Base-by-base conservation (phyloP, 345 rosid species). In the Rhodamnia argentea region DNA sequence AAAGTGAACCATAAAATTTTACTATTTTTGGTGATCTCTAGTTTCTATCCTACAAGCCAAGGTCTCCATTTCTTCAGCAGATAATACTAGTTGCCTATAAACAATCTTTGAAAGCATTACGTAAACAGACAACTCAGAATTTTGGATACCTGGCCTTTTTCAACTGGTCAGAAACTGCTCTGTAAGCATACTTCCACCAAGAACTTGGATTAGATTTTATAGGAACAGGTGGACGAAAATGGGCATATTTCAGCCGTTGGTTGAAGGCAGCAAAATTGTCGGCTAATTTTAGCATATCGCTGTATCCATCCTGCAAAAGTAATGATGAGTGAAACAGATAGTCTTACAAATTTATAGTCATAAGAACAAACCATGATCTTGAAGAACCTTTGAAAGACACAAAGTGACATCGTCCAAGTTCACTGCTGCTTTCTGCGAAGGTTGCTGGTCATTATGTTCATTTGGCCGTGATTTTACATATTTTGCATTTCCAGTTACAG, bases 121-220 rank as follows among this genome's bases (percentile, higher is more conserved):
- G 42, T 20, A 70, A 70, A 54, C 84, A 52, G 44, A 52, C 22
- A 52, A 52, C 9, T 47, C 42, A 82, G 37, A 82, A 82, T 82
- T 50, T 82, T 82, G 51, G 47, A 83, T 92, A 97, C 99, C 99
- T 93, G 83, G 94, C 96, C 88, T 90, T 94, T 92, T 96, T 94
- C 86, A 93, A 91, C 94, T 94, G 98, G 85, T 94, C 96, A 84
- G 96, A 96, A 92, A 95, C 93, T 89, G 90, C 96, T 92, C 88
- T 94, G 86, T 84, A 94, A 52, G 98, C 99, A 90, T 96, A 97
- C 89, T 91, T 96, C 99, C 99, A 97, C 99, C 99, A 97, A 76
- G 95, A 92, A 89, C 92, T 93, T 62, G 99, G 94, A 86, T 91
- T 92, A 29, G 90, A 90, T 91, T 93, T 96, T 86, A 95, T 91